These are phyloP conservation scores for Vaccinium darrowii DNA, from an alignment of 148 eudicot genomes.

Conservation along the genomic window DNA sequence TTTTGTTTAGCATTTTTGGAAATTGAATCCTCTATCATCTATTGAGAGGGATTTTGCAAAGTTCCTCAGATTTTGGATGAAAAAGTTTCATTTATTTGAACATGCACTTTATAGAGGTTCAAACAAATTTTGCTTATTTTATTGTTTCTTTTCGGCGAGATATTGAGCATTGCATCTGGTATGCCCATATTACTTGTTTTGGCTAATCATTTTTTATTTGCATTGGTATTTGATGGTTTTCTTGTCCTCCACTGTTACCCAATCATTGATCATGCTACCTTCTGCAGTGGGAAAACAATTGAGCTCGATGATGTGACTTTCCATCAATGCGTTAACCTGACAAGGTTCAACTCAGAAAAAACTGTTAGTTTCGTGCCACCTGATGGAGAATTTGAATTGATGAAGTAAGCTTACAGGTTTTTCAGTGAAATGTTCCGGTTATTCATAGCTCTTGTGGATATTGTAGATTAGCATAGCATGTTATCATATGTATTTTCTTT, in stretches of 20 bases:
- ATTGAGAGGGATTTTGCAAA: not conserved
- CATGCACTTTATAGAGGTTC: not conserved
- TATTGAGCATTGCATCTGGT: not conserved
- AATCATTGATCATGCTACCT: constrained; percentile 13
- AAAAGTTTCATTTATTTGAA: not conserved
- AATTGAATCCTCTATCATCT: constrained; percentile 3
- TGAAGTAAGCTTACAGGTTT: constrained; percentile 67
- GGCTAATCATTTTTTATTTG: not conserved
- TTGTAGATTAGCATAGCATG: not conserved
- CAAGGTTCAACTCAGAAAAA: constrained; percentile 97
- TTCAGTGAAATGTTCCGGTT: not conserved
- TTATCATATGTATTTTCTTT: not conserved
- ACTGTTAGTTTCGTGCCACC: constrained; percentile 99
- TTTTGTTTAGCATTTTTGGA: not conserved
- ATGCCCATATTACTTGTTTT: not conserved
- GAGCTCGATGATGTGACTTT: constrained; percentile 99
- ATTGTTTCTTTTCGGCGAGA: not conserved
- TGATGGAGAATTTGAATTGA: constrained; percentile 99
- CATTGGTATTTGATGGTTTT: not conserved
- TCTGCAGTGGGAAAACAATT: constrained; percentile 91
- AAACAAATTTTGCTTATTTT: not conserved
- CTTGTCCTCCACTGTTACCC: constrained; percentile 9
- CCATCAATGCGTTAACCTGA: constrained; percentile 97
- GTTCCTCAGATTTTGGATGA: not conserved
- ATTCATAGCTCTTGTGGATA: not conserved